Evolutionary conservation across 1,139 yeast genomes (phyloP).

Genomic region (Geotrichum bryndzae): DNA sequence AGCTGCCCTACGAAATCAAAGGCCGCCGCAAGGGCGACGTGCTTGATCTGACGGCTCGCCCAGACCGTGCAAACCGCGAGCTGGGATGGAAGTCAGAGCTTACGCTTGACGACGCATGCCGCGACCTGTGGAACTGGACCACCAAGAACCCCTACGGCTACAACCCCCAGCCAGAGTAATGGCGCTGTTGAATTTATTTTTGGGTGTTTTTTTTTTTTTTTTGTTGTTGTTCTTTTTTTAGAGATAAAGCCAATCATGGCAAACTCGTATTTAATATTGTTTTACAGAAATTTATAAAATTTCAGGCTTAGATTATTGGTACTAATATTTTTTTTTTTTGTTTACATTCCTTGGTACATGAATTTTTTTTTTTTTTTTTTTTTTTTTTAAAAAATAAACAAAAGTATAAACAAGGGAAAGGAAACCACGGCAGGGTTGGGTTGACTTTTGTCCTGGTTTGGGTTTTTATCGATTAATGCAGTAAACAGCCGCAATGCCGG

Average conservation of each 20-base stretch:
- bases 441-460: too few species aligned
- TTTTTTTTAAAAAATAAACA: too few species aligned
- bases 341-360: too few species aligned
- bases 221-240: not conserved
- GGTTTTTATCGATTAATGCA: too few species aligned
- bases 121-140: constrained; percentile 76
- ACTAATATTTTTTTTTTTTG: too few species aligned
- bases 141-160: constrained; percentile 64
- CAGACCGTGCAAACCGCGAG: constrained; percentile 60
- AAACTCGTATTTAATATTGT: too few species aligned
- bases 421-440: too few species aligned
- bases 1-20: constrained; percentile 58
- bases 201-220: not conserved
- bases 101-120: constrained; percentile 58
- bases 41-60: constrained; percentile 65
- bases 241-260: not conserved
- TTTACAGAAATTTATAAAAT: too few species aligned
- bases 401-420: too few species aligned
- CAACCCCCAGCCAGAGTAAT: constrained; percentile 23
- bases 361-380: too few species aligned
- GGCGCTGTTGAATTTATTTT: not conserved
- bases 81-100: constrained; percentile 59
- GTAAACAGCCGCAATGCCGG: too few species aligned
- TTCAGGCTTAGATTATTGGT: too few species aligned
- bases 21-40: constrained; percentile 79